Evolutionary conservation across 129 eudicot genomes (phyloP), one percentile per base, ranked within the genome.

Genomic region (Saposhnikovia divaricata): DNA sequence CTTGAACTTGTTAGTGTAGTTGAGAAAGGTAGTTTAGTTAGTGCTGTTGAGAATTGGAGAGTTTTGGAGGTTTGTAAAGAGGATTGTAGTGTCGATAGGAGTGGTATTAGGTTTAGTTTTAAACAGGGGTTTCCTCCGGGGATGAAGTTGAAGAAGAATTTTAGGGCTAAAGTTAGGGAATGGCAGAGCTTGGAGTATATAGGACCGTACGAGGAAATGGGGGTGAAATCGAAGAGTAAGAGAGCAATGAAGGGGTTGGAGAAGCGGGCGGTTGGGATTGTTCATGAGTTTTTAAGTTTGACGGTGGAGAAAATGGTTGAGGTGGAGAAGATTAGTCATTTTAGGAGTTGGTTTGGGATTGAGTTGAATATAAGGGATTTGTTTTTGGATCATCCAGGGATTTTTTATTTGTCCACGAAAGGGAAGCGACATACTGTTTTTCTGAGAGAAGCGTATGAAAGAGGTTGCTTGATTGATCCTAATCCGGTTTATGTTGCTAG

Each of bases 301-400:
- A 95, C 98, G 2, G 97, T 95, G 82, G 97, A 95, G 90, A 95
- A 95, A 75, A 90, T 87, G 83, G 91, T 95, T 81, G 98, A 95
- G 81, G 97, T 95, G 79, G 98, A 95, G 89, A 95, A 92, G 89
- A 90, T 95, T 74, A 92, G 96, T 80, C 98, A 92, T 83, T 95
- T 92, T 80, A 87, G 98, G 88, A 86, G 89, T 74, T 92, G 92
- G 88, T 95, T 95, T 79, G 98, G 97, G 77, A 90, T 95, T 80
- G 96, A 95, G 45, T 86, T 90, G 82, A 92, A 95, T 83, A 82
- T 95, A 75, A 83, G 98, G 87, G 97, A 92, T 79, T 86, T 95
- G 88, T 95, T 95, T 78, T 73, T 95, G 88, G 97, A 95, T 89
- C 97, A 95, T 82, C 98, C 97, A 0, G 98, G 98, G 45, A 92